Evolutionary conservation across 2,329 filamentous ascomycete species (phyloP).

Genomic region (Sporothrix dimorphospora): DNA sequence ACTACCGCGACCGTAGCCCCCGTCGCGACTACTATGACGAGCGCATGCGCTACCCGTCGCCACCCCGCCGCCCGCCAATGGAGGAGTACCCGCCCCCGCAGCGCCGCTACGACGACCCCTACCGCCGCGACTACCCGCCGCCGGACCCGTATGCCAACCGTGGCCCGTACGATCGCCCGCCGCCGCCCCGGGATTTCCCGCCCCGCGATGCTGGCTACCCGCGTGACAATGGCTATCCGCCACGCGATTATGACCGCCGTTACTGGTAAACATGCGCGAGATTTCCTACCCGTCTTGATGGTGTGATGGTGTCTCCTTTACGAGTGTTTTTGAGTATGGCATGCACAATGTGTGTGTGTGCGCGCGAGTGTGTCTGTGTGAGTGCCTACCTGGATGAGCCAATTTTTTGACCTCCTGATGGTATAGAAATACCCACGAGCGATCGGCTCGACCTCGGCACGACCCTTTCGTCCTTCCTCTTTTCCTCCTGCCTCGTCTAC

Average conservation of each 20-base stretch:
- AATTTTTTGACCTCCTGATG: conserved; percentile 10
- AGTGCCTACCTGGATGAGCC: background rate
- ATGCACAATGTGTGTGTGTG: background rate
- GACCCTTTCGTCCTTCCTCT: background rate
- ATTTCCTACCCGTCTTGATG: conserved; percentile 11
- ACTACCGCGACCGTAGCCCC: conserved; percentile 86
- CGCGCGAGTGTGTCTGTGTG: background rate
- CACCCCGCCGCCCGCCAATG: conserved; percentile 72
- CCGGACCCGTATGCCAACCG: conserved; percentile 65
- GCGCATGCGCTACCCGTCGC: conserved; percentile 77
- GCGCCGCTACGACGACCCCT: conserved; percentile 76
- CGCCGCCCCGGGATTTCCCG: conserved; percentile 44
- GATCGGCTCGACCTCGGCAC: background rate
- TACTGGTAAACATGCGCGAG: conserved; percentile 36
- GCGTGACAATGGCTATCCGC: conserved; percentile 50
- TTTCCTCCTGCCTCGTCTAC: background rate
- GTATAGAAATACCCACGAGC: background rate
- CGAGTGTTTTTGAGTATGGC: background rate
- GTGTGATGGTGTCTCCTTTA: conserved; percentile 18
- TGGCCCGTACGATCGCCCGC: conserved; percentile 59
- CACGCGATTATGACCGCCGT: conserved; percentile 43
- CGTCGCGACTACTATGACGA: conserved; percentile 89
- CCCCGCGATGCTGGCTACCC: conserved; percentile 55
- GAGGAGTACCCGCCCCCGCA: conserved; percentile 75
- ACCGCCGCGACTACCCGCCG: conserved; percentile 69